Evolutionary conservation across 1,284 basidiomycete genomes (phyloP), one percentile per base, ranked within the genome.

Genomic region (Leccinum variabile): DNA sequence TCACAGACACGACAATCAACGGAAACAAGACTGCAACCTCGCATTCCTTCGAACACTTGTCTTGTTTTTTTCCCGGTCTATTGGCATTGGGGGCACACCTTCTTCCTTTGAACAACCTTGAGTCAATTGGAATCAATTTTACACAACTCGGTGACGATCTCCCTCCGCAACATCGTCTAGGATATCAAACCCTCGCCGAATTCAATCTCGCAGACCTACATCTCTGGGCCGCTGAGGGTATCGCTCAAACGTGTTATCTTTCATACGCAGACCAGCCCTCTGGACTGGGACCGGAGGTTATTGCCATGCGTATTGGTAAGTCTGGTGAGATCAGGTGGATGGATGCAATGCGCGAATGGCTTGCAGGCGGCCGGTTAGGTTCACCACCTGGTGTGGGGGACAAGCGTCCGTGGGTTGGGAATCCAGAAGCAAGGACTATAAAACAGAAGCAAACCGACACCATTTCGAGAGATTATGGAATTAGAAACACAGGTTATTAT

Each of bases 41-140:
- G 14, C 84, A 88, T 67, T 74, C 70, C 18, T 86, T 91, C 60
- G 90, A 92, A 67, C 90, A 92, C 69, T 79, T 92, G 57, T 86
- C 90, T 10, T 92, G 91, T 75, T 92, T 92, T 79, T 79, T 91
- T 56, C 88, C 89, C 0, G 91, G 89, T 16, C 75, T 92, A n/a
- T 79, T 92, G 61, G 89, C 90, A 1, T 81, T 92, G 16, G 90
- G 91, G 59, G 87, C 78, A 1, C 81, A 85, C 59, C 82, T 82
- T 1, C 80, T 91, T 59, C 83, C 84, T 30, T 74, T 86, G 53
- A 81, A 85, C 60, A 71, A 82, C 59, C 77, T 87, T 46, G 74
- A 76, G 53, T 69, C 73, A 5, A 63, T 82, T 11, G 80, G 80
- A 11, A 77, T 85, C 55, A 70, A 82, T 67, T 68, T 81, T 46